Evolutionary conservation across 2,329 filamentous ascomycete genomes (phyloP), one percentile per base, ranked within the genome.

Genomic region (Bimuria novae-zelandiae): DNA sequence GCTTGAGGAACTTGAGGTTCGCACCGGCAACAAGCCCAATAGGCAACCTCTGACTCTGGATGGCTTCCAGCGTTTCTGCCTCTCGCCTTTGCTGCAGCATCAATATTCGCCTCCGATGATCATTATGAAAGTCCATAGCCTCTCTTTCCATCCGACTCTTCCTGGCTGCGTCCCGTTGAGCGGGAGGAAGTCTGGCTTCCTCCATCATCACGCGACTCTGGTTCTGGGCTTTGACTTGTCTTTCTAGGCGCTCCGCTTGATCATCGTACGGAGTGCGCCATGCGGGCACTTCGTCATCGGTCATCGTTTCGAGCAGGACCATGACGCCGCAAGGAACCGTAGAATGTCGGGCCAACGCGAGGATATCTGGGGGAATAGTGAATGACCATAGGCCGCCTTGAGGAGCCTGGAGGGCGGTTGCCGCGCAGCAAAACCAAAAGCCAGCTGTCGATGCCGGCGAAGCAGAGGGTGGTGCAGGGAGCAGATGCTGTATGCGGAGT

Each of bases 381-480:
- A 84, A 85, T 63, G 81, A 83, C 84, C 84, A 86, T 2, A 86
- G 74, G 8, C 84, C 76, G 0, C 82, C 84, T 58, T 81, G 77
- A 44, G 76, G 80, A 0, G 62, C 52, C 17, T 80, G 80, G 52
- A 81, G 80, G 0, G 84, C 83, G 1, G 83, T 86, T 0, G 77
- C 77, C 1, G 78, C 79, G 53, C 77, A 80, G 23, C 82, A 80
- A 57, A 86, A 86, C 83, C 84, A 86, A 8, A 77, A 68, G 7
- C 82, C 81, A 25, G 74, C 47, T 14, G 56, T 60, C 4, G 60
- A 49, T 32, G 59, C 55, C n/a, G 46, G 16, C 12, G 53, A 46
- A 1, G 35, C 25, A 7, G 48, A 30, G 7, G 56, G 30, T 11
- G 49, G 54, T 7, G 30, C 29, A 12, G 53, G 36, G 21, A 54